These are phyloP conservation scores for Agaricus blazei DNA, from an alignment of 768 basidiomycete species.

Conservation along the genomic window DNA sequence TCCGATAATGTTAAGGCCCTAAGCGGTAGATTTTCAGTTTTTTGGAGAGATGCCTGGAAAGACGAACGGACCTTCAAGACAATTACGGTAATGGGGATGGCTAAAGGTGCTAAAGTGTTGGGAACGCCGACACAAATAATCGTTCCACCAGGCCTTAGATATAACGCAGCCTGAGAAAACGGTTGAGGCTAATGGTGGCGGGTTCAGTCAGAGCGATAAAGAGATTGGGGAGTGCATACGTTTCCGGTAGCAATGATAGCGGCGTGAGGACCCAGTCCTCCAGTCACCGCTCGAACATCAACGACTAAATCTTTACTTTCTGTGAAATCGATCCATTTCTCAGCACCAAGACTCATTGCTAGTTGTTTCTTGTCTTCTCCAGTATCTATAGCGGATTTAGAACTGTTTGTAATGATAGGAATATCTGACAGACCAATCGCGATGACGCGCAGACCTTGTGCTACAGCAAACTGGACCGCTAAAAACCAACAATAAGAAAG, in stretches of 20 bases:
- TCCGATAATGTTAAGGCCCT: conserved; percentile 53
- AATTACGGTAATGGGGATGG: neutral
- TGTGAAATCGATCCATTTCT: conserved; percentile 77
- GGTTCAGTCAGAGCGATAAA: neutral
- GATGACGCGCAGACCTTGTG: conserved; percentile 76
- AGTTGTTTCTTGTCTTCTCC: conserved; percentile 69
- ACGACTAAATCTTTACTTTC: conserved; percentile 58
- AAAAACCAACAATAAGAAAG: neutral
- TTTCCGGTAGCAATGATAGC: conserved; percentile 54
- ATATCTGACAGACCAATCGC: conserved; percentile 46
- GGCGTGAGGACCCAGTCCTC: conserved; percentile 69
- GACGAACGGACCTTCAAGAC: neutral
- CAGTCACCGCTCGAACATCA: conserved; percentile 60
- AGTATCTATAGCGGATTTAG: conserved; percentile 41
- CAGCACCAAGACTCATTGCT: conserved; percentile 58
- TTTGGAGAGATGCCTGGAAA: conserved; percentile 17
- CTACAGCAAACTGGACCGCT: conserved; percentile 77
- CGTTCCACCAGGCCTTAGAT: conserved; percentile 66
- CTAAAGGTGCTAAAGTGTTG: conserved; percentile 45
- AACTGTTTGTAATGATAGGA: neutral
- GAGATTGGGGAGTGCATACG: conserved; percentile 9
- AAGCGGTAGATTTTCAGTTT: conserved; percentile 64
- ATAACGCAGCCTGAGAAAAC: conserved; percentile 59
- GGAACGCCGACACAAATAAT: conserved; percentile 81
- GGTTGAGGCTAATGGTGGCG: conserved; percentile 23